Evolutionary conservation across 352 stramenopile genomes (phyloP).

Genomic region (Globisporangium lucens): DNA sequence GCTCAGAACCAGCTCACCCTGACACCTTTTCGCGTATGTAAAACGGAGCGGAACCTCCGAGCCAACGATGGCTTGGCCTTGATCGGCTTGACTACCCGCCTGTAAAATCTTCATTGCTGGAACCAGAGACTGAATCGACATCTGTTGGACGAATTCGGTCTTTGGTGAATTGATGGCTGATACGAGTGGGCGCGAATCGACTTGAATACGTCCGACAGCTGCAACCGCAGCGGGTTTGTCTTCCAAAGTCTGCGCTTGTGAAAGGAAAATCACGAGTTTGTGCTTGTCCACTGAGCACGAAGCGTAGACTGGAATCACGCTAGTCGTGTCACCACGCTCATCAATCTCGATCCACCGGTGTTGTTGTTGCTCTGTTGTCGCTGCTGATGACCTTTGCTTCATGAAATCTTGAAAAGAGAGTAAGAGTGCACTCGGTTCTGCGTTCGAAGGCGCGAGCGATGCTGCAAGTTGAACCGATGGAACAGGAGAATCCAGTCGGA

Average conservation of each 20-base stretch:
- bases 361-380: neutral
- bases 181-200: neutral
- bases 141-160: slow-evolving; percentile 14
- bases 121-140: neutral
- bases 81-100: neutral
- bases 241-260: too few species aligned
- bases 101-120: neutral
- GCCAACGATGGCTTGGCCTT: too few species aligned
- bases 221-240: neutral
- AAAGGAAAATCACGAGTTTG: slow-evolving; percentile 3
- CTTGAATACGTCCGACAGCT: neutral
- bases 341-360: neutral
- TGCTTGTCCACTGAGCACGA: slow-evolving; percentile 1
- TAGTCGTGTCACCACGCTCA: neutral
- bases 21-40: slow-evolving; percentile 11
- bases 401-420: neutral
- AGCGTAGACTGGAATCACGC: slow-evolving; percentile 1
- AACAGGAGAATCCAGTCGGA: slow-evolving; percentile 1
- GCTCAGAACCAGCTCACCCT: slow-evolving; percentile 6
- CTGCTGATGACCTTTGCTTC: neutral
- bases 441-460: neutral
- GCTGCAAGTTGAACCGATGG: neutral
- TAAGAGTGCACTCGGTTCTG: neutral
- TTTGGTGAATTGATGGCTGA: slow-evolving; percentile 6
- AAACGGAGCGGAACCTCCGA: neutral